phyloP scores from a whole-genome alignment of 306 rosid species.

The Gastrolobium bilobum region DNA sequence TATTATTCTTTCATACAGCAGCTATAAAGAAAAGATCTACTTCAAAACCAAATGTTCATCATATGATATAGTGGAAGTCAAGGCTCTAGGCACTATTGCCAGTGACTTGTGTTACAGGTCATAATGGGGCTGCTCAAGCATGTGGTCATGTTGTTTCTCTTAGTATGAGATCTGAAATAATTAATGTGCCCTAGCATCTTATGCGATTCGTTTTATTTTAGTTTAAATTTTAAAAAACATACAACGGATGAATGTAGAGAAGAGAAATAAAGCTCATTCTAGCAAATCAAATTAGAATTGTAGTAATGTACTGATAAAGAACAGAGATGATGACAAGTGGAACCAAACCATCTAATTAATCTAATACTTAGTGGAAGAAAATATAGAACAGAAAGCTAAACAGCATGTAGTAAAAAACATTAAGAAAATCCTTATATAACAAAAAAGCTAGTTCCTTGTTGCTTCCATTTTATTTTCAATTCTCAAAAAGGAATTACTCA shows the following conservation, averaged over 20 bases:
- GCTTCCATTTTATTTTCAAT: slow-evolving; percentile 44
- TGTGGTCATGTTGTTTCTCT: slow-evolving; percentile 43
- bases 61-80: slow-evolving; percentile 14
- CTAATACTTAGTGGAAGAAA: not conserved
- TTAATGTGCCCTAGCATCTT: slow-evolving; percentile 6
- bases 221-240: not conserved
- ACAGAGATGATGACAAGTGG: not conserved
- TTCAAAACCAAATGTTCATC: slow-evolving; percentile 1
- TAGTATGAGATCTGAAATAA: not conserved
- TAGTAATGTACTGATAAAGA: not conserved
- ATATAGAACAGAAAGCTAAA: slow-evolving; percentile 14
- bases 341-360: slow-evolving; percentile 26
- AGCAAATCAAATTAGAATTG: not conserved
- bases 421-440: slow-evolving; percentile 20
- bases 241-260: slow-evolving; percentile 2
- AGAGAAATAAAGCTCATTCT: not conserved
- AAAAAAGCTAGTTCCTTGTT: slow-evolving; percentile 41
- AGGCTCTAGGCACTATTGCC: not conserved
- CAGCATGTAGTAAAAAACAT: slow-evolving; percentile 32
- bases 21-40: not conserved
- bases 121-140: slow-evolving; percentile 37
- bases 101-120: slow-evolving; percentile 17
- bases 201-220: not conserved
- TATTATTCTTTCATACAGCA: not conserved
- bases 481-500: slow-evolving; percentile 26